These are phyloP conservation scores for Eucalyptus brandiana DNA, from an alignment of 345 rosid genomes.

Conservation along the genomic window DNA sequence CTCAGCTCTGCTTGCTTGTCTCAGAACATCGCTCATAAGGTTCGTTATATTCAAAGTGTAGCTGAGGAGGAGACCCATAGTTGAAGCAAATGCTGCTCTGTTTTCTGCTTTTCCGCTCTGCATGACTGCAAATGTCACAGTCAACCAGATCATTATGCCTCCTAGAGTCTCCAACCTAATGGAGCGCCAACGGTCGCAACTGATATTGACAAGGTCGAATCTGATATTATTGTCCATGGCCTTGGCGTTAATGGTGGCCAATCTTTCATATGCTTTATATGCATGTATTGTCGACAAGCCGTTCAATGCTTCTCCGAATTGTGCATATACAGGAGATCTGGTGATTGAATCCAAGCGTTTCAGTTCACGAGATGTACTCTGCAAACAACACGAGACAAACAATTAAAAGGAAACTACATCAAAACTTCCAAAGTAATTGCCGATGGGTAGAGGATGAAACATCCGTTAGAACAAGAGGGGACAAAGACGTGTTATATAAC, in stretches of 20 bases:
- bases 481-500: not conserved
- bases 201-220: conserved; percentile 67
- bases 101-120: conserved; percentile 15
- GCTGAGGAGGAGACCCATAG: conserved; percentile 92
- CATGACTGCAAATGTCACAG: conserved; percentile 55
- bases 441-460: not conserved
- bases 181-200: conserved; percentile 80
- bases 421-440: not conserved
- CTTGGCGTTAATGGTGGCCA: conserved; percentile 69
- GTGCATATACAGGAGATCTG: conserved; percentile 89
- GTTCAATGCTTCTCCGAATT: conserved; percentile 89
- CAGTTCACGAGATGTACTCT: conserved; percentile 92
- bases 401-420: not conserved
- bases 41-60: conserved; percentile 76
- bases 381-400: not conserved
- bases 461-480: not conserved
- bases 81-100: conserved; percentile 63
- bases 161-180: conserved; percentile 81
- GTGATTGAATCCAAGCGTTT: conserved; percentile 88
- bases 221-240: conserved; percentile 90
- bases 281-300: conserved; percentile 88
- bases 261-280: conserved; percentile 75
- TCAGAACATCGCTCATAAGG: conserved; percentile 66
- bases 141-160: conserved; percentile 92
- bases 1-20: conserved; percentile 90